A percentile compares a stretch with the other conserved stretches of the same genome.
Conservation (phyloP, 139 green algal species). For the Trebouxia sp. region DNA sequence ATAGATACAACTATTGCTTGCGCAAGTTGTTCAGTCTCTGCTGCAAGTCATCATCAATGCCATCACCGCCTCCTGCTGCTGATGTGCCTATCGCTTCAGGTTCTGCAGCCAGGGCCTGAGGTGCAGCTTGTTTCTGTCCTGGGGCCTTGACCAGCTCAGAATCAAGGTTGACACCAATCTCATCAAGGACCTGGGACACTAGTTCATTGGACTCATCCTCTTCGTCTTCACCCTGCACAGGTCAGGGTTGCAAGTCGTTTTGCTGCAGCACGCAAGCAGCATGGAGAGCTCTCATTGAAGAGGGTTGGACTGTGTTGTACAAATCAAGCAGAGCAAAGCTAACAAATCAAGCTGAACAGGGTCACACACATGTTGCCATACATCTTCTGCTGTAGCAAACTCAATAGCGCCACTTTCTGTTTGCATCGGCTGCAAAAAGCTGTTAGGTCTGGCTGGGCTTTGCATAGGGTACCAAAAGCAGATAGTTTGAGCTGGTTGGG, state of each 20-base stretch:
- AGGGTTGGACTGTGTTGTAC: not conserved
- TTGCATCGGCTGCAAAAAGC: no score
- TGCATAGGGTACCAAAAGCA: no score
- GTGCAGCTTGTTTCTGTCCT: constrained; percentile 26
- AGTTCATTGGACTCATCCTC: constrained; percentile 96
- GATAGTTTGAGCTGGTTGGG: not conserved
- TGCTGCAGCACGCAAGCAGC: not conserved
- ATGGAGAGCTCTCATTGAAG: not conserved
- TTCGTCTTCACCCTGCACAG: constrained; percentile 77
- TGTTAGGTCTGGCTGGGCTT: no score
- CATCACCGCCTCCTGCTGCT: constrained; percentile 31
- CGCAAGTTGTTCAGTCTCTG: constrained; percentile 78
- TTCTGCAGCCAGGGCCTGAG: constrained; percentile 3
- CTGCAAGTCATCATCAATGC: constrained; percentile 83
- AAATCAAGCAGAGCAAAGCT: no score
- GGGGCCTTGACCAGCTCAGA: constrained; percentile 42
- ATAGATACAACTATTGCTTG: constrained; percentile 60
- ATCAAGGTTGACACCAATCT: constrained; percentile 82
- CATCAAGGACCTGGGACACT: constrained; percentile 89
- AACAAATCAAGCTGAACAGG: no score
- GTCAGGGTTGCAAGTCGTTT: not conserved
- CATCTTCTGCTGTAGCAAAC: no score
- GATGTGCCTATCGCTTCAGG: constrained; percentile 38
- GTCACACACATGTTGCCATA: no score
- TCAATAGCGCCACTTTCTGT: no score